Evolutionary conservation across 2,329 filamentous ascomycete species (phyloP), one percentile per base, ranked within the genome.

Genomic region (Nigrospora sphaerica): DNA sequence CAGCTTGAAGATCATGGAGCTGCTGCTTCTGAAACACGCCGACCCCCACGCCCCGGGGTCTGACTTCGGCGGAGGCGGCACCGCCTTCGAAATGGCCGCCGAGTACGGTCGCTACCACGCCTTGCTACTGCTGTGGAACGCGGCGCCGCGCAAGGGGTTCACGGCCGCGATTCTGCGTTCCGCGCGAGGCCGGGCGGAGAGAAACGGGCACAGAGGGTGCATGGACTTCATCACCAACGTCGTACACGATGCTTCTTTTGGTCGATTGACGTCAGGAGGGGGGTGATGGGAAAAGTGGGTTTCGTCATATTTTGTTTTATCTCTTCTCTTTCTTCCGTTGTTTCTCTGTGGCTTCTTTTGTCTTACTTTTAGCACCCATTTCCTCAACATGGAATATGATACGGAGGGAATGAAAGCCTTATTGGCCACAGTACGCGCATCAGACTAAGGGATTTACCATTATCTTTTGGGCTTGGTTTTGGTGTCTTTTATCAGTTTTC

Each of bases 271-370:
- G 2, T 31, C 39, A 6, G 23, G 7, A 28, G 23, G 23, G 2
- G 23, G 2, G 23, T 28, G 23, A 28, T 28, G 23, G 23, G 23
- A 28, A 67, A 1, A 72, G 71, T 1, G 55, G 57, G 0, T 41
- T 41, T 18, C 31, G 31, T 31, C n/a, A n/a, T n/a, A n/a, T n/a
- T n/a, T n/a, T n/a, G n/a, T n/a, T n/a, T n/a, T n/a, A n/a, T n/a
- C n/a, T n/a, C n/a, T n/a, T n/a, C n/a, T n/a, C n/a, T n/a, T n/a
- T n/a, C n/a, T n/a, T n/a, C n/a, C n/a, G n/a, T n/a, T n/a, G n/a
- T n/a, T n/a, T n/a, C n/a, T n/a, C n/a, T n/a, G n/a, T n/a, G n/a
- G n/a, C n/a, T n/a, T n/a, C n/a, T n/a, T n/a, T n/a, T n/a, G n/a
- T n/a, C n/a, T n/a, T n/a, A n/a, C n/a, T n/a, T n/a, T n/a, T n/a